phyloP scores from a whole-genome alignment of 148 eudicot genomes.

The Spergularia bocconei region DNA sequence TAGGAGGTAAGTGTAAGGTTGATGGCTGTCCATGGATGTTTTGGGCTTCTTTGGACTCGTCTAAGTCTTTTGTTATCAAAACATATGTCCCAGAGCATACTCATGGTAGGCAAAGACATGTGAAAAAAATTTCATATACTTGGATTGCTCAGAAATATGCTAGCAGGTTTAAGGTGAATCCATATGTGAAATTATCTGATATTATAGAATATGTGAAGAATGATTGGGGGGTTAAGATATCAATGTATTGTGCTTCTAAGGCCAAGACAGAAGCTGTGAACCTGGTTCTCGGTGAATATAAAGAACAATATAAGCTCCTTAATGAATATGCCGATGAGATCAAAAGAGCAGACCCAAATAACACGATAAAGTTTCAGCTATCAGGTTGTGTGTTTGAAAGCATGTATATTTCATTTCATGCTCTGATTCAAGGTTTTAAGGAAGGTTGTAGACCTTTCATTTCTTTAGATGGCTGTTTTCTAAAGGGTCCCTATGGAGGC shows the following conservation, averaged over 20 bases:
- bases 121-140: neutral
- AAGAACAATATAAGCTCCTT: neutral
- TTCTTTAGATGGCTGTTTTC: constrained; percentile 13
- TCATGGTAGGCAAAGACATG: neutral
- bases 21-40: neutral
- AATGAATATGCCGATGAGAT: constrained; percentile 1
- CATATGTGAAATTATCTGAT: neutral
- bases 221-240: neutral
- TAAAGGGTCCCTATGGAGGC: constrained; percentile 9
- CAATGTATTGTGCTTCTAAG: neutral
- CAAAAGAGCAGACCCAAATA: neutral
- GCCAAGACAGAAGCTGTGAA: neutral
- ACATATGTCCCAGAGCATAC: neutral
- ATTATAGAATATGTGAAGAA: neutral
- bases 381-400: neutral
- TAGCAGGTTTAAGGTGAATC: neutral
- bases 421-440: too few relatives aligned
- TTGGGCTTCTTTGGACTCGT: neutral
- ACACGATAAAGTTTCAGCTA: neutral
- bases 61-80: neutral
- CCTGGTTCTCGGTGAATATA: constrained; percentile 4
- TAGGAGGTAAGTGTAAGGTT: neutral
- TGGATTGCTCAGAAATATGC: constrained; percentile 3
- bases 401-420: too few relatives aligned
- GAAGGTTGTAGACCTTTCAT: constrained; percentile 19